phyloP scores from a whole-genome alignment of 148 eudicot genomes.

The Silene conica region DNA sequence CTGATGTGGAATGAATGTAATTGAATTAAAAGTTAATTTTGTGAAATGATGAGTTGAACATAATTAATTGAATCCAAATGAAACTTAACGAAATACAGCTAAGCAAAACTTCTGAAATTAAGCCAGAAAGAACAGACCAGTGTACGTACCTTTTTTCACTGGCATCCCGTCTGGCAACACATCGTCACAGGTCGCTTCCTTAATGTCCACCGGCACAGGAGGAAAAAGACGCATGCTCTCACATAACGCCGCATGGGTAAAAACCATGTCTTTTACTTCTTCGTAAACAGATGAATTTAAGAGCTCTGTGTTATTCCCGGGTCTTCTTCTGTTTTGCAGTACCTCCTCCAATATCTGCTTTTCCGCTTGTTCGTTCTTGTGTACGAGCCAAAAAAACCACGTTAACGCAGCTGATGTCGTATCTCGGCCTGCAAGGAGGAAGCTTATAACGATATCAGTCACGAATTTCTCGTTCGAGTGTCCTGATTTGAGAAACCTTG shows the following conservation, averaged over 20 bases:
- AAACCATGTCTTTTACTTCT: slow-evolving; percentile 9
- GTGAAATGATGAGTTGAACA: too few relatives aligned
- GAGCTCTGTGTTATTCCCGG: background rate
- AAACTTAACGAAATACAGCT: too few relatives aligned
- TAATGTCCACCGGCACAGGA: slow-evolving; percentile 33
- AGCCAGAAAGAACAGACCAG: too few relatives aligned
- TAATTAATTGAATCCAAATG: too few relatives aligned
- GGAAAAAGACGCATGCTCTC: slow-evolving; percentile 9
- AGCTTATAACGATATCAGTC: slow-evolving; percentile 38
- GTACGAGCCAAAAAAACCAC: slow-evolving; percentile 49
- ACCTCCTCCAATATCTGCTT: slow-evolving; percentile 32
- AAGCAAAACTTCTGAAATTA: too few relatives aligned
- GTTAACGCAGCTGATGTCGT: slow-evolving; percentile 39
- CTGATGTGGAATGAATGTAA: too few relatives aligned
- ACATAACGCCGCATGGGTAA: slow-evolving; percentile 1
- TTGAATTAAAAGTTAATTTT: too few relatives aligned
- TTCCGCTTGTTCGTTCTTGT: slow-evolving; percentile 27
- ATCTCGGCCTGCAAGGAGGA: slow-evolving; percentile 48
- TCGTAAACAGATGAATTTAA: background rate
- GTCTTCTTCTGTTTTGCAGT: background rate
- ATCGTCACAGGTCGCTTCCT: slow-evolving; percentile 20
- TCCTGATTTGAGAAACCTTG: slow-evolving; percentile 43
- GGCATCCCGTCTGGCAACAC: slow-evolving; percentile 36
- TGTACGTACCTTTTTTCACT: slow-evolving; percentile 28
- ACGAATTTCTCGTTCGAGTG: slow-evolving; percentile 34